A percentile compares a stretch with the other conserved stretches of the same genome.
Conservation (phyloP, 2,329 filamentous ascomycete species). For the Pseudogymnoascus sp. region DNA sequence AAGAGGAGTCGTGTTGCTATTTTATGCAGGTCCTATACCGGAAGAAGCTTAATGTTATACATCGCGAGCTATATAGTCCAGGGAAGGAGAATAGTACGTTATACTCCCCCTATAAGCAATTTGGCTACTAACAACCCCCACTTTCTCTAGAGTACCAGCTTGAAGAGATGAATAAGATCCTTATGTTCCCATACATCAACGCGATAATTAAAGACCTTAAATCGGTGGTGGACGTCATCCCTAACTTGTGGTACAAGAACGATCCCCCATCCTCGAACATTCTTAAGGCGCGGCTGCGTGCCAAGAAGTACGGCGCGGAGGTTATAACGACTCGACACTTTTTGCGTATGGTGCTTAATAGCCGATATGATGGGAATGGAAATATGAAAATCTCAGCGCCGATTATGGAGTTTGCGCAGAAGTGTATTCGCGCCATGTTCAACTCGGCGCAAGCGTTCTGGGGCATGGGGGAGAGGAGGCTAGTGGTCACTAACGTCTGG, state of each 20-base stretch:
- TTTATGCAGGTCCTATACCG: conserved; percentile 56
- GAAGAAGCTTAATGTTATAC: conserved; percentile 57
- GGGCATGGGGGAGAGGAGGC: conserved; percentile 65
- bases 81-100: conserved; percentile 12
- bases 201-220: conserved; percentile 37
- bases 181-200: conserved; percentile 39
- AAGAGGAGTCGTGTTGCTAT: conserved; percentile 51
- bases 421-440: conserved; percentile 55
- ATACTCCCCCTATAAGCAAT: conserved; percentile 2
- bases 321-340: conserved; percentile 86
- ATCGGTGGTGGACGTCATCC: conserved; percentile 12
- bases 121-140: neutral
- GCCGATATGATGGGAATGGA: conserved; percentile 31
- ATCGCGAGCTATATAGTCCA: conserved; percentile 34
- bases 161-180: neutral
- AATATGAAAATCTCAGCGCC: conserved; percentile 23
- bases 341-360: conserved; percentile 48
- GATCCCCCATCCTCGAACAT: conserved; percentile 70
- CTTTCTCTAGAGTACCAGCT: neutral
- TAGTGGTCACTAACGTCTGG: conserved; percentile 92
- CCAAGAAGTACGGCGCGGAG: conserved; percentile 88
- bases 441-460: conserved; percentile 66
- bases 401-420: conserved; percentile 48
- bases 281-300: conserved; percentile 73
- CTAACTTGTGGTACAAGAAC: conserved; percentile 47